phyloP scores from a whole-genome alignment of 305 asterid species.

The Fraxinus albicans region DNA sequence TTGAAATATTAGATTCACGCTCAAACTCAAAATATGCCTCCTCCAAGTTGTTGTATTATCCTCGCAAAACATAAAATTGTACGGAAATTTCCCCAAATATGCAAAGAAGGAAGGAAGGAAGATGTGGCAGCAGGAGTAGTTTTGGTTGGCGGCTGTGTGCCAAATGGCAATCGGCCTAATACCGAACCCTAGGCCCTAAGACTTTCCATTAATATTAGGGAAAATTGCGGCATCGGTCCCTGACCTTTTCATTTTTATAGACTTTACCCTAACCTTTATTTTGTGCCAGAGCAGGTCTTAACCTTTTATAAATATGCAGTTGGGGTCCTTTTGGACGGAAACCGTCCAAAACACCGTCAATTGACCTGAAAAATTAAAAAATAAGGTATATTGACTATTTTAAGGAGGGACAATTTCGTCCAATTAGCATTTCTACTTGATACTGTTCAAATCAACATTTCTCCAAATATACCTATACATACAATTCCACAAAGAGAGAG shows the following conservation, averaged over 20 bases:
- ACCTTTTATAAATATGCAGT: no score
- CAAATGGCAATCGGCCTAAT: not conserved
- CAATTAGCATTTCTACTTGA: no score
- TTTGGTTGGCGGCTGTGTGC: not conserved
- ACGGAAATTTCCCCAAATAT: not conserved
- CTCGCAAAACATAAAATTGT: not conserved
- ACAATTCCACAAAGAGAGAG: not conserved
- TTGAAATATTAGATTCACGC: not conserved
- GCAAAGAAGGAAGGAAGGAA: not conserved
- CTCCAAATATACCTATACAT: not conserved
- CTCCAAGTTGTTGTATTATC: not conserved
- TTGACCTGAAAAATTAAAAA: no score
- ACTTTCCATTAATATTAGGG: not conserved
- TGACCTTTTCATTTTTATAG: no score
- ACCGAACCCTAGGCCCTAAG: not conserved
- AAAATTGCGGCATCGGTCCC: no score
- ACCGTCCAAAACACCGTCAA: no score
- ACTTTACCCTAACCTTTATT: no score
- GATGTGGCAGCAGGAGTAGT: not conserved
- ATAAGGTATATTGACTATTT: no score
- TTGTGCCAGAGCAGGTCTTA: no score
- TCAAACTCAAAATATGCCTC: not conserved
- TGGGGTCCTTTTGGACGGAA: no score
- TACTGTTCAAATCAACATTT: not conserved
- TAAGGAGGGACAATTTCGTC: no score